Base-by-base conservation (phyloP, 495 filamentous ascomycete species). In the Penicillium bovifimosum region DNA sequence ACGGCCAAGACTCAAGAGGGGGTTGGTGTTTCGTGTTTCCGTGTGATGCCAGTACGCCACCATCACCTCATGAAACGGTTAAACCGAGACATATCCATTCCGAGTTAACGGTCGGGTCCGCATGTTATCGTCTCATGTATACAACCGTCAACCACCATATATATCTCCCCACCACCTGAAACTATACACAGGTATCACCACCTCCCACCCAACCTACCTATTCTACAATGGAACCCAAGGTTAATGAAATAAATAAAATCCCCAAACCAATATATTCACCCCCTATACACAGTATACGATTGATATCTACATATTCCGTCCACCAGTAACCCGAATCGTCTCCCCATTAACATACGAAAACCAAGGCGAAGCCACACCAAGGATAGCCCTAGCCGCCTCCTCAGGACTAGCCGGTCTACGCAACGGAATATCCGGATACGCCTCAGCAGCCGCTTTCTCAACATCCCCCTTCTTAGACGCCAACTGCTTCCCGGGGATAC, bases 301-400 rank as follows among this genome's bases (percentile, higher is more conserved):
- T 2, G 4, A 24, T 24, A 52, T 18, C 40, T 80, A 92, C 77
- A 90, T 91, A 66, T 90, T 90, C 67, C 86, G 74, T 5, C 88
- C 89, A 6, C 89, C 90, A 11, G 88, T 93, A 40, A 92, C 89
- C 61, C 80, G 80, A 52, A 95, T 86, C 2, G 87, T 90, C 76
- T 95, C 88, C 9, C 88, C 89, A 64, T 78, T 84, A 5, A 93
- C 86, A 74, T 93, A 93, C 38, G 81, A 83, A 56, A 90, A 87
- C 58, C 88, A 67, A 39, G 90, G 88, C 55, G 86, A 90, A 1
- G 85, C 85, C 29, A 92, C 82, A n/a, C 82, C 88, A 55, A 95
- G 54, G 52, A 95, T 81, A n/a, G 81, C 75, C 58, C 82, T 80
- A 24, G 88, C 90, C 11, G 88, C 89, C 73, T 95, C 88, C 32